These are phyloP conservation scores for Arthrobotrys entomopaga DNA, from an alignment of 2,329 filamentous ascomycete genomes.

Conservation along the genomic window DNA sequence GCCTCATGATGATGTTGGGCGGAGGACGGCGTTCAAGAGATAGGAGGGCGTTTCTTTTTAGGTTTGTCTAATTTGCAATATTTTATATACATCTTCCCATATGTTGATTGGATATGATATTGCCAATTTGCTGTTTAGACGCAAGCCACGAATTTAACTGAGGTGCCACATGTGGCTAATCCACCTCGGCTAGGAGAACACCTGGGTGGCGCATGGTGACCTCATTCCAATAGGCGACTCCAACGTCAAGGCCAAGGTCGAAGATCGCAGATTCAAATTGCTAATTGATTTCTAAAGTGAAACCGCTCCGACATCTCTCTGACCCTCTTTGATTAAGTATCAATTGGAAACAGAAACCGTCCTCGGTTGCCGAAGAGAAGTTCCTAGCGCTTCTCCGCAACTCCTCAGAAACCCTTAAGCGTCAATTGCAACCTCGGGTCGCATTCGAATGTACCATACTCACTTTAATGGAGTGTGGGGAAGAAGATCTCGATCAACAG, in stretches of 20 bases:
- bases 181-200: neutral
- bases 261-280: neutral
- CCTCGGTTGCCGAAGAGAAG: constrained; percentile 1
- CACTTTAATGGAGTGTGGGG: constrained; percentile 11
- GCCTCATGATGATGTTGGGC: too few relatives aligned
- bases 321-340: neutral
- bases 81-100: too few relatives aligned
- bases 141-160: too few relatives aligned
- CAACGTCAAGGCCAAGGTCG: neutral
- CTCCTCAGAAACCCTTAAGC: constrained; percentile 4
- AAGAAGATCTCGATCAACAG: constrained; percentile 9
- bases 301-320: constrained; percentile 1
- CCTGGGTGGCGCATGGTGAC: neutral
- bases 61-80: too few relatives aligned
- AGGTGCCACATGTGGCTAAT: too few relatives aligned
- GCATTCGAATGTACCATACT: too few relatives aligned
- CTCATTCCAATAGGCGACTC: constrained; percentile 13
- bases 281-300: neutral
- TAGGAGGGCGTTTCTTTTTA: too few relatives aligned
- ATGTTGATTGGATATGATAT: too few relatives aligned
- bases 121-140: too few relatives aligned
- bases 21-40: too few relatives aligned
- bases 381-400: constrained; percentile 6
- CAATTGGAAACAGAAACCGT: constrained; percentile 10
- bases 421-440: too few relatives aligned